Conservation (phyloP, 495 filamentous ascomycete genomes). For the Astrothelium macrocarpum region DNA sequence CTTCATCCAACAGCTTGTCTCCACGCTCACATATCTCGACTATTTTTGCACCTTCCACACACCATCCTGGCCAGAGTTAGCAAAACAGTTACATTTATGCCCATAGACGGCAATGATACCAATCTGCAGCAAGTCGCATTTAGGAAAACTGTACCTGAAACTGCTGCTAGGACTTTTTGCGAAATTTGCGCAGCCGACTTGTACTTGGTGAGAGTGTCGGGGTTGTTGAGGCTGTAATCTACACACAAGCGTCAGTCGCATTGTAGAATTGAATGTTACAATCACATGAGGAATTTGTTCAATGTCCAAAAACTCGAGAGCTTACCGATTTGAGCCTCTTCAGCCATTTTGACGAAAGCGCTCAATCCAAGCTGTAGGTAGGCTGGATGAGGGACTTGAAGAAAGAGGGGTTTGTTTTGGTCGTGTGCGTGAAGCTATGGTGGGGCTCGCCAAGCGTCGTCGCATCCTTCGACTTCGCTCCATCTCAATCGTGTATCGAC, state of each 20-base stretch:
- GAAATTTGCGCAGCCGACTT: slow-evolving; percentile 92
- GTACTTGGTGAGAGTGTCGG: slow-evolving; percentile 97
- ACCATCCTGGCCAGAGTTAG: slow-evolving; percentile 46
- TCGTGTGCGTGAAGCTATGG: neutral
- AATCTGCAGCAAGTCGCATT: neutral
- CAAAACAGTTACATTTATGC: slow-evolving; percentile 22
- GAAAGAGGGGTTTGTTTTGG: slow-evolving; percentile 5
- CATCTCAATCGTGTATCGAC: neutral
- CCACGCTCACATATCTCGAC: slow-evolving; percentile 88
- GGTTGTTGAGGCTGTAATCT: slow-evolving; percentile 96
- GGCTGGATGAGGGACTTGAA: neutral
- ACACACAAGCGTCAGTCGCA: neutral
- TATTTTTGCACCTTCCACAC: slow-evolving; percentile 79
- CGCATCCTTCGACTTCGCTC: neutral
- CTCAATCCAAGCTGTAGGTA: neutral
- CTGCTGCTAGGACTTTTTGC: slow-evolving; percentile 83
- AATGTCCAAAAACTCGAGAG: neutral
- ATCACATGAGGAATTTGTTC: neutral
- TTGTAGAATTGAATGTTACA: neutral
- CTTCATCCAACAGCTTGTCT: slow-evolving; percentile 88
- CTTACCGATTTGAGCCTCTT: slow-evolving; percentile 3
- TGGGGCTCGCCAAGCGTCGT: neutral
- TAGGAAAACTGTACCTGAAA: slow-evolving; percentile 42
- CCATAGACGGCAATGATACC: neutral
- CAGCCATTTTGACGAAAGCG: neutral